Percentiles rank a stretch among this genome's conserved stretches.
phyloP scores from a whole-genome alignment of 441 rosid genomes.

The Pelargonium myrrhifolium region DNA sequence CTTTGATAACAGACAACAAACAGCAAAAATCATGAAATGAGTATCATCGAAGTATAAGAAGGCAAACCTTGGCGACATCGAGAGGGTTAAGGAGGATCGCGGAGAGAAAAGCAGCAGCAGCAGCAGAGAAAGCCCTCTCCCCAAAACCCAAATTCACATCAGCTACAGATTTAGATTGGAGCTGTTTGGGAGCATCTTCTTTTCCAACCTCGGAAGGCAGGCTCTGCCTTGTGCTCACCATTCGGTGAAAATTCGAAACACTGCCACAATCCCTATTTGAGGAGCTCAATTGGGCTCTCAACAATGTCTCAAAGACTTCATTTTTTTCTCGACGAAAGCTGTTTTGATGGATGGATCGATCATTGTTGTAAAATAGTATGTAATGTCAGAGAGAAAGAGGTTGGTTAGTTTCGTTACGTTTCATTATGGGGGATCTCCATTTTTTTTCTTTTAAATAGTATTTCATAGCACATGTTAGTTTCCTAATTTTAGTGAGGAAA shows the following conservation, averaged over 20 bases:
- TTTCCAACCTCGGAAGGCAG: conserved; percentile 33
- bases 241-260: conserved; percentile 2
- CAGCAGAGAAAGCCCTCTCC: conserved; percentile 48
- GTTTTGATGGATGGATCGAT: not conserved
- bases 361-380: no score
- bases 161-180: conserved; percentile 17
- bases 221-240: conserved; percentile 34
- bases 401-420: no score
- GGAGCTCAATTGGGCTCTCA: not conserved
- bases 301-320: not conserved
- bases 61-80: conserved; percentile 55
- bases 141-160: conserved; percentile 36
- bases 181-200: not conserved
- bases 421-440: no score
- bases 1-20: not conserved
- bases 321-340: not conserved
- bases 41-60: not conserved
- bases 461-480: no score
- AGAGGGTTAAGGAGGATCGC: conserved; percentile 65
- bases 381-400: no score
- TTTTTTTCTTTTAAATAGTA: no score
- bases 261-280: not conserved
- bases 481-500: no score
- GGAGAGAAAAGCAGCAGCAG: conserved; percentile 54
- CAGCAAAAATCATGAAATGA: not conserved